Base-by-base conservation (phyloP, 495 filamentous ascomycete species). In the Aspergillus carlsbadensis region DNA sequence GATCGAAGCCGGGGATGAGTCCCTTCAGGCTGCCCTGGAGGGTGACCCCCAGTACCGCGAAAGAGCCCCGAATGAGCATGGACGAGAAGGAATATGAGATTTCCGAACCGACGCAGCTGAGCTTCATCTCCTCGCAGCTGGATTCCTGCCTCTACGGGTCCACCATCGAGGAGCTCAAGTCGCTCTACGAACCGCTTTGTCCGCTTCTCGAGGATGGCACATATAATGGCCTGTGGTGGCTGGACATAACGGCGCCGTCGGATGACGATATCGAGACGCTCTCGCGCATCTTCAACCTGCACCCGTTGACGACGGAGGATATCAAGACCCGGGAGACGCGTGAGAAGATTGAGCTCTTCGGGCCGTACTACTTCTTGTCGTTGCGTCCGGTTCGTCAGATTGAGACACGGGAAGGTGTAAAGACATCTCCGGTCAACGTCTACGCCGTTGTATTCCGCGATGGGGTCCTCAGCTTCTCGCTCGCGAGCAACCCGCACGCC, bases 261-360 rank as follows among this genome's bases (percentile, higher is more conserved):
- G 86, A 91, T 61, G 89, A 91, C 43, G 92, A 96, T 65, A 84
- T 94, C 26, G 85, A 86, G 37, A 83, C 81, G 6, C 78, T 97
- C 44, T 89, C 87, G 71, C 86, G 85, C 50, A 88, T 90, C 6
- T 96, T 97, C 64, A 85, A 85, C 6, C 85, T 96, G 41, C 92
- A 97, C 70, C 92, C 90, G 5, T 70, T 97, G 67, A 96, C 92
- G 3, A 86, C 86, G 6, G 92, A 97, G 71, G 92, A 97, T 74
- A 95, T 97, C 55, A 86, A 84, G n/a, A 89, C 84, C 3, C 89
- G 92, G 61, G 92, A 97, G 70, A 83, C 87, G 5, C 88, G 92
- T 13, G 92, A 97, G 72, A 96, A 97, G 74, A 92, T 96, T 33
- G 92, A 97, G 66, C 83, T 96, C 22, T 97, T 97, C 69, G 84